These are phyloP conservation scores for Pestalotiopsis sp. DNA, from an alignment of 2,329 filamentous ascomycete genomes.

Conservation along the genomic window DNA sequence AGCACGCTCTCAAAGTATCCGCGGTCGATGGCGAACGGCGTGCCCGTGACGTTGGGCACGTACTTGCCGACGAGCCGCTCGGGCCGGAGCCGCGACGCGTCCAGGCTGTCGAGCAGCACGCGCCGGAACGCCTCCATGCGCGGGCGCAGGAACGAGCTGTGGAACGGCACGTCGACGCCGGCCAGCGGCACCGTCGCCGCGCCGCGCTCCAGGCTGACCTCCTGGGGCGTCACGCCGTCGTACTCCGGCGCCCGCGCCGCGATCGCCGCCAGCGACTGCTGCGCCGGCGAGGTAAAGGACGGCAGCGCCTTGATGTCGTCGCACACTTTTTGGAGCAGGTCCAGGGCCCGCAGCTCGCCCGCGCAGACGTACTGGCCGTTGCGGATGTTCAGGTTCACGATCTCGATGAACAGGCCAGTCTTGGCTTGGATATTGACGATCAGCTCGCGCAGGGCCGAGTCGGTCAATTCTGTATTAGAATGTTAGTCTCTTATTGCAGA, in stretches of 20 bases:
- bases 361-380: conserved; percentile 39
- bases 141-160: conserved; percentile 27
- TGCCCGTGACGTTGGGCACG: conserved; percentile 37
- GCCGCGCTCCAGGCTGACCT: conserved; percentile 25
- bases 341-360: conserved; percentile 34
- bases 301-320: conserved; percentile 62
- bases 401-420: conserved; percentile 31
- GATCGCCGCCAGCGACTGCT: conserved; percentile 35
- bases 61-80: conserved; percentile 33
- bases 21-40: conserved; percentile 31
- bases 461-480: conserved; percentile 22
- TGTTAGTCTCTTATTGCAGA: not conserved
- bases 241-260: conserved; percentile 13
- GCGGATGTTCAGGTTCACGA: conserved; percentile 37
- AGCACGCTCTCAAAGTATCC: conserved; percentile 29
- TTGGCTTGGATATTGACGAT: conserved; percentile 26
- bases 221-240: conserved; percentile 13
- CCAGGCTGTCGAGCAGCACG: conserved; percentile 28
- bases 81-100: conserved; percentile 25
- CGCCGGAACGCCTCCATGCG: conserved; percentile 31
- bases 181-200: conserved; percentile 32
- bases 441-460: conserved; percentile 24
- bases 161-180: conserved; percentile 37
- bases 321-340: conserved; percentile 58
- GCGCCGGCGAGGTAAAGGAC: not conserved